Evolutionary conservation across 495 filamentous ascomycete species (phyloP).

Genomic region (Penicillium canescens): DNA sequence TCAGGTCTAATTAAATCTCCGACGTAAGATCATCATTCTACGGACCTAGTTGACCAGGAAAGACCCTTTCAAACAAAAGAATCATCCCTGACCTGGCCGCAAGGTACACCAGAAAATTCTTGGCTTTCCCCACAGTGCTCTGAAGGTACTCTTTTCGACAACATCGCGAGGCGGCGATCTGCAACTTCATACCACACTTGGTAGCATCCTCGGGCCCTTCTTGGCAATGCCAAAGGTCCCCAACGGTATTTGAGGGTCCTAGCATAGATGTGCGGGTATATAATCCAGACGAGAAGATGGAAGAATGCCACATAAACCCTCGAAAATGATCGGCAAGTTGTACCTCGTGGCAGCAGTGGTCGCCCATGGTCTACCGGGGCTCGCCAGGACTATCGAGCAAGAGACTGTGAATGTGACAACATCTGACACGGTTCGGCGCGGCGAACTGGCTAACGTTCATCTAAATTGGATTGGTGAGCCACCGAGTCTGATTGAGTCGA

Average conservation of each 20-base stretch:
- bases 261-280: neutral
- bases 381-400: neutral
- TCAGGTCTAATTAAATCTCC: no score
- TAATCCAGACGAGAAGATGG: neutral
- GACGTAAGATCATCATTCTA: no score
- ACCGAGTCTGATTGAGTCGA: slow-evolving; percentile 2
- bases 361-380: slow-evolving; percentile 6
- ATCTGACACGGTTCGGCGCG: slow-evolving; percentile 2
- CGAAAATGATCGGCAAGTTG: slow-evolving; percentile 3
- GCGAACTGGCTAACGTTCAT: slow-evolving; percentile 12
- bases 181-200: neutral
- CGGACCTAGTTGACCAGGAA: no score
- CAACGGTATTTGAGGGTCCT: neutral
- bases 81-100: no score
- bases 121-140: slow-evolving; percentile 6
- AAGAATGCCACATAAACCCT: neutral
- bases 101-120: neutral
- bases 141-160: neutral
- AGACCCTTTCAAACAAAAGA: no score
- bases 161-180: no score
- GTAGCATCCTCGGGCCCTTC: neutral
- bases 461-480: neutral
- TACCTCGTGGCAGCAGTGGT: slow-evolving; percentile 1
- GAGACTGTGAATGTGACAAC: slow-evolving; percentile 2
- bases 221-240: slow-evolving; percentile 8